Evolutionary conservation across 1,284 basidiomycete genomes (phyloP), one percentile per base, ranked within the genome.

Genomic region (Tausonia pullulans): DNA sequence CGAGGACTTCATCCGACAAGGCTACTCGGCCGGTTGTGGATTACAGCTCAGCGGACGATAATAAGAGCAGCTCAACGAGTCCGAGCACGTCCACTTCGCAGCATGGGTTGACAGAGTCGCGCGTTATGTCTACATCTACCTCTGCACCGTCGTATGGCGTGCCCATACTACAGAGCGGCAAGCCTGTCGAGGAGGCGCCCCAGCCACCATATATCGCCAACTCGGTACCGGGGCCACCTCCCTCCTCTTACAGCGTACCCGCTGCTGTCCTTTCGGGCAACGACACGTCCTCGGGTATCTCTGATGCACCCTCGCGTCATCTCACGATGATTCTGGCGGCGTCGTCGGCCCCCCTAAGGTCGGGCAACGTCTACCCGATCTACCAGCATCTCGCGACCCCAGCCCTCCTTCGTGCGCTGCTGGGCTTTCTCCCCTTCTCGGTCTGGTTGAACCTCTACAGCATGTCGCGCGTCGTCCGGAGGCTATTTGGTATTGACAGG

Each of bases 391-490:
- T 88, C 41, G 70, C 78, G 2, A 72, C 82, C 52, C 76, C 80
- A 0, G 73, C 74, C 40, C 73, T 87, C 13, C 76, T 88, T 10
- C 73, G 76, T 1, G 69, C 73, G 3, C 70, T 88, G n/a, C 74
- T 89, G 10, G 70, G 72, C 10, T 83, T 81, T 70, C 71, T 88
- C 54, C 77, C 59, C 9, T 88, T 85, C 70, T 80, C 78, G 61
- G 85, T 88, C 52, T 88, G 86, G 85, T 80, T 82, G 66, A 72
- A 77, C 11, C 73, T 89, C 16, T 81, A 80, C 60, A 77, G 78
- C 14, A 75, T 83, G 5, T 83, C 80, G 69, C 82, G 83, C 72
- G 76, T 77, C 53, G 78, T 85, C 27, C 78, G 81, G 51, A 74
- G 74, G 16, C 68, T 77, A 61, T 73, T 87, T 51, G 79, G 81